Evolutionary conservation across 441 rosid species (phyloP).

Genomic region (Gossypium laxum): DNA sequence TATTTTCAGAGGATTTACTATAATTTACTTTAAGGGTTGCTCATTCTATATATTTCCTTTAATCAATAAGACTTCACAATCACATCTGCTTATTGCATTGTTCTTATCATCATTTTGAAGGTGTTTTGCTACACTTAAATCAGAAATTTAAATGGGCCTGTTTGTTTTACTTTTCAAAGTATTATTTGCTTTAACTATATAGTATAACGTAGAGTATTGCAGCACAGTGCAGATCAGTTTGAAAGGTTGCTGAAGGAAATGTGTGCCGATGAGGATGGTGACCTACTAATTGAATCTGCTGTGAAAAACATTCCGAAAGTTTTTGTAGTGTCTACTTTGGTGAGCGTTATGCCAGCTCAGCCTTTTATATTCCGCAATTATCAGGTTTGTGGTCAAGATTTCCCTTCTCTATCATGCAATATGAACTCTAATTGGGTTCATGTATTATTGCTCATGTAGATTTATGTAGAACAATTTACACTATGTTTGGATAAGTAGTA

Average conservation of each 20-base stretch:
- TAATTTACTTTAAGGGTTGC: constrained; percentile 11
- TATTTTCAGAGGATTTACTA: background rate
- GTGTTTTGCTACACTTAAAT: background rate
- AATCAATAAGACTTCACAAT: background rate
- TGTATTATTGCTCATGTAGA: background rate
- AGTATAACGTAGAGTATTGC: constrained; percentile 39
- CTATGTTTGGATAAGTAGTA: no score
- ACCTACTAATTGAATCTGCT: constrained; percentile 83
- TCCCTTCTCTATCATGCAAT: constrained; percentile 7
- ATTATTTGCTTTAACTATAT: constrained; percentile 19
- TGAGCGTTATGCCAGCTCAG: constrained; percentile 86
- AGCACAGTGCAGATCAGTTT: constrained; percentile 97
- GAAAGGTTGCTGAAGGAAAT: constrained; percentile 91
- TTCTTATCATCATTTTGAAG: background rate
- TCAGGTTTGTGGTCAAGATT: constrained; percentile 46
- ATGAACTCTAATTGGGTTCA: constrained; percentile 8
- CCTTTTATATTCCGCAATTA: constrained; percentile 92
- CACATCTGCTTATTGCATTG: background rate
- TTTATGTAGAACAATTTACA: background rate
- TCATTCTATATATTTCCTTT: background rate
- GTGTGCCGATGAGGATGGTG: constrained; percentile 96
- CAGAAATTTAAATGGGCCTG: background rate
- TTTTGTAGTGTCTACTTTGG: constrained; percentile 84
- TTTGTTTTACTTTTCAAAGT: constrained; percentile 7
- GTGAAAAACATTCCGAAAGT: constrained; percentile 87